Percentiles rank a stretch among this genome's conserved stretches.
Evolutionary conservation across 2,329 filamentous ascomycete species (phyloP).

Genomic region (Cytospora leucostoma): DNA sequence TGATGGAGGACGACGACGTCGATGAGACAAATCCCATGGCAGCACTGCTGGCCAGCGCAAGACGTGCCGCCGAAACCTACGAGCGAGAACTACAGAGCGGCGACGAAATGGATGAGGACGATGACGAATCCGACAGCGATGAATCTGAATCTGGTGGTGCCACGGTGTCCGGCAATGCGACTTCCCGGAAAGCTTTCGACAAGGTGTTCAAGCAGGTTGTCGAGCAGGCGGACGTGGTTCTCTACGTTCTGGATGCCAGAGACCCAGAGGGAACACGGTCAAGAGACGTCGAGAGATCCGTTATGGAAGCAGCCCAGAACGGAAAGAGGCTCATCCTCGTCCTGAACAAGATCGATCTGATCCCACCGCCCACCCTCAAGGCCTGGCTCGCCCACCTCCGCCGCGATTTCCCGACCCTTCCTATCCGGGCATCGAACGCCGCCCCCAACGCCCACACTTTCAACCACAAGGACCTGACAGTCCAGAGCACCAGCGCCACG

Average conservation of each 20-base stretch:
- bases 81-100: constrained; percentile 64
- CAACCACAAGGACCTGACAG: constrained; percentile 86
- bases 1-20: constrained; percentile 53
- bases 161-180: constrained; percentile 54
- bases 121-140: constrained; percentile 48
- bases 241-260: constrained; percentile 90
- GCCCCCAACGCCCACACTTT: constrained; percentile 87
- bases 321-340: constrained; percentile 88
- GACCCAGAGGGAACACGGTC: constrained; percentile 91
- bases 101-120: constrained; percentile 47
- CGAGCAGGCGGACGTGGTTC: constrained; percentile 83
- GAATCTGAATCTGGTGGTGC: constrained; percentile 55
- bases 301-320: constrained; percentile 83
- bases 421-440: constrained; percentile 79
- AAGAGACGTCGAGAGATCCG: constrained; percentile 83
- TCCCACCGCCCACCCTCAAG: constrained; percentile 79
- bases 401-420: constrained; percentile 87
- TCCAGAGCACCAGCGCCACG: constrained; percentile 80
- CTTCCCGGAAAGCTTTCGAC: constrained; percentile 85
- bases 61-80: constrained; percentile 74
- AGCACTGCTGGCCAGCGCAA: constrained; percentile 82
- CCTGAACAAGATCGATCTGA: constrained; percentile 92
- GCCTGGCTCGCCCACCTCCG: constrained; percentile 83
- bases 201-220: constrained; percentile 95
- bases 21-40: constrained; percentile 86